Base-by-base conservation (phyloP, 306 rosid species). In the Hippophae gyantsensis region DNA sequence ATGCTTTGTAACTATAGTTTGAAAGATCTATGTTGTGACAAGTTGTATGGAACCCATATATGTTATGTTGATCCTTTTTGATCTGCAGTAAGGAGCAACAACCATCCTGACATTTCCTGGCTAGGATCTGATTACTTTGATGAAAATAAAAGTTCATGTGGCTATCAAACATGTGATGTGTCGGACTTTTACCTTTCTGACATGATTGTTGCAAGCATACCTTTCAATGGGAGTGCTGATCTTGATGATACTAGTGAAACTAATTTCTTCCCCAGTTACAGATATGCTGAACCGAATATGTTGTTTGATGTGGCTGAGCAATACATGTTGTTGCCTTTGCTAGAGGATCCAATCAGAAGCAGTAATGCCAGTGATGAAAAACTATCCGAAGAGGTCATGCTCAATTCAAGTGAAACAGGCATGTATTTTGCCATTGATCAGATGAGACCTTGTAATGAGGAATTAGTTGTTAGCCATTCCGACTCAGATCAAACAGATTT, bases 121-220 rank as follows among this genome's bases (percentile, higher is more conserved):
- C 50, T 69, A 60, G 86, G 77, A 81, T 70, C 74, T 73, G 87
- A 83, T 67, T 80, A 74, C 23, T 48, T 61, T 67, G 72, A 62
- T 54, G 84, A 78, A 62, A 81, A 61, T 61, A 74, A 88, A 73
- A 78, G 60, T 60, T 70, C 74, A 53, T 74, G 74, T 62, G 82
- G 67, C 55, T 69, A 77, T 74, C 88, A 77, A 71, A 79, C 82
- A 47, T 92, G 95, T 54, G 95, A 92, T 62, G 74, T 86, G 13
- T 92, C 96, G 8, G 99, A 92, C 74, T 92, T 88, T 74, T 85
- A 78, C 80, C 73, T 92, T 67, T 85, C 99, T 62, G 99, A 92
- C 74, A 92, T 88, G 96, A 88, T 92, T 63, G 64, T 92, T n/a
- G 47, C 95, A 6, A 83, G 77, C 82, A 79, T 85, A 73, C 93